Evolutionary conservation across 257 asterid genomes (phyloP).

Genomic region (Petrea volubilis): DNA sequence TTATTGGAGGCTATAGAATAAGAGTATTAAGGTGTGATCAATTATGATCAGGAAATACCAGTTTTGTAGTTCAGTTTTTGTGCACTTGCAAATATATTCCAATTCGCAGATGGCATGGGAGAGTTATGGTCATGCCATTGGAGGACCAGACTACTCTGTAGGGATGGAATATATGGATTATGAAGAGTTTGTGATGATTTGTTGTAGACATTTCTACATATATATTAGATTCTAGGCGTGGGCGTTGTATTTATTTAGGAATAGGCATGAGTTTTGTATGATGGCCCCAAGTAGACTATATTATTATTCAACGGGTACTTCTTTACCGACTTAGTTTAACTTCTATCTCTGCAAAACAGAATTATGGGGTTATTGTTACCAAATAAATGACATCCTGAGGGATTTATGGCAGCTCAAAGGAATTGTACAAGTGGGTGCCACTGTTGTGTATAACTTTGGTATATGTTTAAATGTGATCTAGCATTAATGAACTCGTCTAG

Average conservation of each 20-base stretch:
- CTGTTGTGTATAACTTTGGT: neutral
- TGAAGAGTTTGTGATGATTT: too few species aligned
- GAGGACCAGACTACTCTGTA: too few species aligned
- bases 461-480: too few species aligned
- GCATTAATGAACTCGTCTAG: neutral
- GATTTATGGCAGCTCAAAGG: neutral
- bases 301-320: neutral
- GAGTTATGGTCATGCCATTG: too few species aligned
- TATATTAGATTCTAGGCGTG: too few species aligned
- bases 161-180: too few species aligned
- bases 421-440: neutral
- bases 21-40: neutral
- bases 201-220: too few species aligned
- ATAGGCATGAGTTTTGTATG: neutral
- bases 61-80: neutral
- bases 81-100: too few species aligned
- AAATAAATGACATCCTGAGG: neutral
- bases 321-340: neutral
- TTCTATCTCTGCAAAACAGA: too few species aligned
- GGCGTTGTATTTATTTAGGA: neutral
- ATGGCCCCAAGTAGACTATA: neutral
- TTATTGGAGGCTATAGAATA: conserved; percentile 4
- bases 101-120: too few species aligned
- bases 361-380: neutral
- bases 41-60: neutral